Conservation (phyloP, 192 early-diverging fungal genomes). For the Coemansia sp. region DNA sequence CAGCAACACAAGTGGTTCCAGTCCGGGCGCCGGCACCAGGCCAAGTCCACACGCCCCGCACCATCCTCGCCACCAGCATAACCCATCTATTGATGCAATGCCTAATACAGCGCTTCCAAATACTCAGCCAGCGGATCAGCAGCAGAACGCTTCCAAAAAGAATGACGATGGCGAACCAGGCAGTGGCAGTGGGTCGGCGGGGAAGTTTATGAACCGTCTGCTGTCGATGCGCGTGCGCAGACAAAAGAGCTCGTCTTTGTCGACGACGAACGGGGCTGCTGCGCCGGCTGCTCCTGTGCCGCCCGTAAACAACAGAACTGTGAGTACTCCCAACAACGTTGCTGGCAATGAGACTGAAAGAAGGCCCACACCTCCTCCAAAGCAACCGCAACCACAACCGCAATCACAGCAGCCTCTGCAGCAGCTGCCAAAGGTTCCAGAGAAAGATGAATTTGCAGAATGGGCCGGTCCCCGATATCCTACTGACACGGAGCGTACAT, state of each 20-base stretch:
- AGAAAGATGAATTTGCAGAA: conserved; percentile 27
- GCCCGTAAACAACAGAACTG: conserved; percentile 8
- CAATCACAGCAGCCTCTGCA: background rate
- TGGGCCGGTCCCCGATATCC: conserved; percentile 46
- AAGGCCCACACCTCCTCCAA: background rate
- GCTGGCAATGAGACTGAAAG: background rate
- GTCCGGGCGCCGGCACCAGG: background rate
- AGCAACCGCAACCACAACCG: background rate
- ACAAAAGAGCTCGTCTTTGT: conserved; percentile 36
- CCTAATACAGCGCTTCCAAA: conserved; percentile 7
- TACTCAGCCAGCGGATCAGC: conserved; percentile 2
- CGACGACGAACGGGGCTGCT: background rate
- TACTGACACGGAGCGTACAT: conserved; percentile 49
- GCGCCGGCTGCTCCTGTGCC: background rate
- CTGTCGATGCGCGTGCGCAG: conserved; percentile 51
- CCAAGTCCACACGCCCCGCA: background rate
- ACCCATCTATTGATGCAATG: conserved; percentile 34
- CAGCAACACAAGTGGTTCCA: background rate
- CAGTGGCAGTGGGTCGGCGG: conserved; percentile 34
- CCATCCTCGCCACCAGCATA: conserved; percentile 32
- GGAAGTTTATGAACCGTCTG: conserved; percentile 47
- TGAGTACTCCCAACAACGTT: conserved; percentile 21
- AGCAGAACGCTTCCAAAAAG: conserved; percentile 15
- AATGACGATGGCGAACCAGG: conserved; percentile 37
- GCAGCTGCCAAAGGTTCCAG: background rate